phyloP scores from a whole-genome alignment of 2,329 filamentous ascomycete genomes.

The Microsporum audouinii region DNA sequence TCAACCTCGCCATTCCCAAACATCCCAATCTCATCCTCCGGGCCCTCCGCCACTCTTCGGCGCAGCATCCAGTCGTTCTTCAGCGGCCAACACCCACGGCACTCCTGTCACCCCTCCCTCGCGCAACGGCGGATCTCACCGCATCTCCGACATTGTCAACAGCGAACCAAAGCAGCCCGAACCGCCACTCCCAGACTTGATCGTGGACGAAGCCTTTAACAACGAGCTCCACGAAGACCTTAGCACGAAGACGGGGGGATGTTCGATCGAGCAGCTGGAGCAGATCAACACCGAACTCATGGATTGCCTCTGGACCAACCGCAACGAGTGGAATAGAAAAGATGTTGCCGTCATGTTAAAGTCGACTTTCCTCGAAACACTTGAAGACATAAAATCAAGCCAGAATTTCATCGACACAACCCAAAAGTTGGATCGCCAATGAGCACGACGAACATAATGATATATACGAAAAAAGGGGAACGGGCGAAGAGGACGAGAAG shows the following conservation, averaged over 20 bases:
- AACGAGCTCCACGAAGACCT: slow-evolving; percentile 51
- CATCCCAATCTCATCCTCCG: slow-evolving; percentile 26
- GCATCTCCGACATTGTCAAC: not conserved
- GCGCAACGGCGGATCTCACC: not conserved
- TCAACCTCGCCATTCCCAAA: slow-evolving; percentile 22
- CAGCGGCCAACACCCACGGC: not conserved
- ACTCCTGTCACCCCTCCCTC: not conserved
- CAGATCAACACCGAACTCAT: slow-evolving; percentile 85
- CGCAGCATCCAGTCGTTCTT: slow-evolving; percentile 9
- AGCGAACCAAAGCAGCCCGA: not conserved
- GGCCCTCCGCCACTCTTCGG: slow-evolving; percentile 29
- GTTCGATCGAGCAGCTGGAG: slow-evolving; percentile 86
- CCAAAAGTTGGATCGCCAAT: not conserved
- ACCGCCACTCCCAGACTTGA: slow-evolving; percentile 7
- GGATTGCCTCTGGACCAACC: slow-evolving; percentile 72
- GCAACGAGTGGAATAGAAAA: slow-evolving; percentile 73
- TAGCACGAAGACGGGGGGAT: slow-evolving; percentile 57
- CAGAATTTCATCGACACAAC: not conserved
- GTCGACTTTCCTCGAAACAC: slow-evolving; percentile 60
- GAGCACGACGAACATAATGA: not conserved
- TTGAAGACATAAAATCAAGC: slow-evolving; percentile 38
- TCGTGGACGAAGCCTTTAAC: slow-evolving; percentile 42
- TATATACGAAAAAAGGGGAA: not conserved
- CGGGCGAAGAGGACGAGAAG: not conserved
- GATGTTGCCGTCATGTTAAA: slow-evolving; percentile 54